A percentile compares a stretch with the other conserved stretches of the same genome.
These are phyloP conservation scores for Acer campestre DNA, from an alignment of 345 rosid genomes.

Conservation along the genomic window DNA sequence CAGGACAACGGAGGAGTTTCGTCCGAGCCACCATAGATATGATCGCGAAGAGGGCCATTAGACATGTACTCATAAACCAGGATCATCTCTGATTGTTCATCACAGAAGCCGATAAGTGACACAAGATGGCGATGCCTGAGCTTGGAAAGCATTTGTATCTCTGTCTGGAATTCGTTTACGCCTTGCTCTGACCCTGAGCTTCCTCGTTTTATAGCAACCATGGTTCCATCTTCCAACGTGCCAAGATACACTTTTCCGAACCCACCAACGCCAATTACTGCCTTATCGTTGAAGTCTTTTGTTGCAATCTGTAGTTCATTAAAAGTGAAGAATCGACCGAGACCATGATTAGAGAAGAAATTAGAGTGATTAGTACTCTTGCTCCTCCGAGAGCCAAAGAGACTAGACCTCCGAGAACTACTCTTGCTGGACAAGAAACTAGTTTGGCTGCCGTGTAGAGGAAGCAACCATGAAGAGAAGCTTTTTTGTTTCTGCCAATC, in stretches of 20 bases:
- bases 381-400: conserved; percentile 60
- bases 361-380: conserved; percentile 50
- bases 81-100: conserved; percentile 79
- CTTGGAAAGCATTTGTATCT: conserved; percentile 83
- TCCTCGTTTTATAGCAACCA: conserved; percentile 72
- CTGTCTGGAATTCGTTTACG: conserved; percentile 82
- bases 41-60: conserved; percentile 83
- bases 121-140: conserved; percentile 85
- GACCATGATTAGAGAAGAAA: conserved; percentile 58
- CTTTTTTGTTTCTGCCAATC: conserved; percentile 65
- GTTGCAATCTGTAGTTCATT: conserved; percentile 68
- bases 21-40: conserved; percentile 69
- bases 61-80: conserved; percentile 90
- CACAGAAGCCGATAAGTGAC: conserved; percentile 78
- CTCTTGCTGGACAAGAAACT: conserved; percentile 56
- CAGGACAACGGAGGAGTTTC: conserved; percentile 59
- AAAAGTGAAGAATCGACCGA: conserved; percentile 63
- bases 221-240: conserved; percentile 63
- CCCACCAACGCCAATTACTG: conserved; percentile 80
- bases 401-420: conserved; percentile 53
- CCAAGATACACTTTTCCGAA: conserved; percentile 83
- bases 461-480: conserved; percentile 78
- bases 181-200: conserved; percentile 74
- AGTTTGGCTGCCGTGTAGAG: conserved; percentile 47
- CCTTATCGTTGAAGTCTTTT: conserved; percentile 67